Evolutionary conservation across 768 basidiomycete genomes (phyloP).

Genomic region (Paxillus rubicundulus): DNA sequence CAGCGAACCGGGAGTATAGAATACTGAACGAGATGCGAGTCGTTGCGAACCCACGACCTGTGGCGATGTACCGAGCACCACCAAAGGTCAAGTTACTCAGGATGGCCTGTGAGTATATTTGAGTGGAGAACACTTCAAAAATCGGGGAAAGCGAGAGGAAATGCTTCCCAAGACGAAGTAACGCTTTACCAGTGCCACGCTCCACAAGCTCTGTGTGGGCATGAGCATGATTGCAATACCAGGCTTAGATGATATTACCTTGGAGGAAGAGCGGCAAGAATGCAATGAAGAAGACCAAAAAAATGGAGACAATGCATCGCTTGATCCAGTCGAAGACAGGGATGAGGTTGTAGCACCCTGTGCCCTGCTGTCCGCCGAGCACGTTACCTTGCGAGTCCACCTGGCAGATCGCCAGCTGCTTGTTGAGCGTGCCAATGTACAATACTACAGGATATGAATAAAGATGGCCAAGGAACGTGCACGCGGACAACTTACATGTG

Average conservation of each 20-base stretch:
- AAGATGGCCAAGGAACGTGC: background rate
- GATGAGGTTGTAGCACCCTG: slow-evolving; percentile 85
- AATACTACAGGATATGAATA: slow-evolving; percentile 52
- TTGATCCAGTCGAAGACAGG: slow-evolving; percentile 99
- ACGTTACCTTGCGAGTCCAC: slow-evolving; percentile 79
- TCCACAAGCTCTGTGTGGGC: slow-evolving; percentile 78
- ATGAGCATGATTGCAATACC: slow-evolving; percentile 1
- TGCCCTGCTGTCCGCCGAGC: slow-evolving; percentile 76
- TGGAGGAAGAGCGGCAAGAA: slow-evolving; percentile 96
- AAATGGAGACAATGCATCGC: slow-evolving; percentile 94
- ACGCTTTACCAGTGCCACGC: slow-evolving; percentile 91
- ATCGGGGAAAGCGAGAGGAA: slow-evolving; percentile 96
- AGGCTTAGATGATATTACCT: slow-evolving; percentile 49
- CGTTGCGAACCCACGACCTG: slow-evolving; percentile 98
- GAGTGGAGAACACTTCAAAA: slow-evolving; percentile 98
- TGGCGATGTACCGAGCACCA: slow-evolving; percentile 98
- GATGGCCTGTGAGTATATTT: slow-evolving; percentile 97
- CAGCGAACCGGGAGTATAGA: slow-evolving; percentile 97
- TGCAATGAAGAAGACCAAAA: slow-evolving; percentile 98
- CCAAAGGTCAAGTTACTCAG: slow-evolving; percentile 96
- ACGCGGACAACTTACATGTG: slow-evolving; percentile 57
- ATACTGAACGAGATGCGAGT: slow-evolving; percentile 95
- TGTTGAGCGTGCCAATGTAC: slow-evolving; percentile 95
- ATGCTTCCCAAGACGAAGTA: slow-evolving; percentile 93
- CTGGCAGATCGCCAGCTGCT: slow-evolving; percentile 84